A percentile compares a stretch with the other conserved stretches of the same genome.
Evolutionary conservation across 306 rosid species (phyloP).

Genomic region (Begonia masoniana): DNA sequence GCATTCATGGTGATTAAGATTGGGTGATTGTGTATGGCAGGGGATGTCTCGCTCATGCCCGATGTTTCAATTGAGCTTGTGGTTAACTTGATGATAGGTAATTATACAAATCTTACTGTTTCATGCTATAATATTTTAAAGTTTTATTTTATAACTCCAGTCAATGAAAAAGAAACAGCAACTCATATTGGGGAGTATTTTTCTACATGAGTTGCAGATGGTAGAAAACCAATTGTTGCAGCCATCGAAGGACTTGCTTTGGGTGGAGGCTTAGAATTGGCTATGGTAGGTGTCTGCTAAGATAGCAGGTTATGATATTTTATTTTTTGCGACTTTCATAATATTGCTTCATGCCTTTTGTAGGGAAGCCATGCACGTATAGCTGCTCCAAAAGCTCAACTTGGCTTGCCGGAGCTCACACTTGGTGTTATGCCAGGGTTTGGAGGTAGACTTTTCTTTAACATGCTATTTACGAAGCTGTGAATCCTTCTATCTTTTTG

Average conservation of each 20-base stretch:
- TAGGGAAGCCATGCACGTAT: conserved; percentile 95
- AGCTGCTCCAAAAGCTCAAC: conserved; percentile 72
- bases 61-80: conserved; percentile 79
- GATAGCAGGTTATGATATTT: background rate
- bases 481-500: conserved; percentile 7
- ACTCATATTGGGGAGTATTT: background rate
- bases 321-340: background rate
- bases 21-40: conserved; percentile 25
- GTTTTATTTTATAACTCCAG: too few relatives aligned
- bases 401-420: conserved; percentile 87
- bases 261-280: conserved; percentile 96
- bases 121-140: background rate
- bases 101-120: conserved; percentile 1
- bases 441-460: conserved; percentile 54
- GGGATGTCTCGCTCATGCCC: conserved; percentile 57
- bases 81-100: conserved; percentile 79
- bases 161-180: conserved; percentile 1
- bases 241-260: conserved; percentile 92
- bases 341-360: conserved; percentile 9
- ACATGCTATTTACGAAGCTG: conserved; percentile 2
- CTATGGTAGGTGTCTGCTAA: conserved; percentile 53
- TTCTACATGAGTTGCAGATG: conserved; percentile 32
- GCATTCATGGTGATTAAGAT: conserved; percentile 5
- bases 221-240: conserved; percentile 85
- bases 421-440: conserved; percentile 94